A percentile compares a stretch with the other conserved stretches of the same genome.
phyloP scores from a whole-genome alignment of 1,139 yeast species.

The Lodderomyces parapsilosis region DNA sequence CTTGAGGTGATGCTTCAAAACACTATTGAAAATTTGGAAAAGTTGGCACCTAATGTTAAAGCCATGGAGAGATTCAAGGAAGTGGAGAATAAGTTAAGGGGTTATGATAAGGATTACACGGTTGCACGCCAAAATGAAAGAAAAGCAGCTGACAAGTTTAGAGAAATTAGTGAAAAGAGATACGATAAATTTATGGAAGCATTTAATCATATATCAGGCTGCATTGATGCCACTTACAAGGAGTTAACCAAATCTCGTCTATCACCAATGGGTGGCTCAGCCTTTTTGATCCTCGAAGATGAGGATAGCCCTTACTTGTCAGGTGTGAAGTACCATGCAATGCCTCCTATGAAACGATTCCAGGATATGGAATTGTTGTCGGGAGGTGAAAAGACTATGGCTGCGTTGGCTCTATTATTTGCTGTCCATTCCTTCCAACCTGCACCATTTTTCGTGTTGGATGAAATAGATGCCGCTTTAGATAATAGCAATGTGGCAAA shows the following conservation, averaged over 20 bases:
- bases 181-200: conserved; percentile 66
- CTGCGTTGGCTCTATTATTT: conserved; percentile 88
- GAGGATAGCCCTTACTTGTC: conserved; percentile 85
- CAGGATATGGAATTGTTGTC: conserved; percentile 90
- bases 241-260: conserved; percentile 72
- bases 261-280: conserved; percentile 87
- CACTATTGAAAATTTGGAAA: conserved; percentile 49
- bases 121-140: conserved; percentile 62
- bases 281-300: conserved; percentile 81
- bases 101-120: conserved; percentile 65
- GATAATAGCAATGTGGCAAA: conserved; percentile 85
- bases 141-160: conserved; percentile 55
- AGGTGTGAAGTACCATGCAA: conserved; percentile 89
- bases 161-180: conserved; percentile 59
- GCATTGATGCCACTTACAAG: conserved; percentile 80
- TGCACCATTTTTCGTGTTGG: conserved; percentile 92
- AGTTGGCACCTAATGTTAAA: conserved; percentile 74
- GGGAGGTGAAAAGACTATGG: conserved; percentile 97
- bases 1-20: conserved; percentile 36
- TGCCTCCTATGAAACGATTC: conserved; percentile 95
- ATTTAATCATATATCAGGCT: conserved; percentile 68
- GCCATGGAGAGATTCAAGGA: conserved; percentile 77
- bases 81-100: conserved; percentile 59
- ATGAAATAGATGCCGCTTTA: conserved; percentile 96
- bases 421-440: conserved; percentile 92